Evolutionary conservation across 2,329 filamentous ascomycete genomes (phyloP).

Genomic region (Alternaria ventricosa): DNA sequence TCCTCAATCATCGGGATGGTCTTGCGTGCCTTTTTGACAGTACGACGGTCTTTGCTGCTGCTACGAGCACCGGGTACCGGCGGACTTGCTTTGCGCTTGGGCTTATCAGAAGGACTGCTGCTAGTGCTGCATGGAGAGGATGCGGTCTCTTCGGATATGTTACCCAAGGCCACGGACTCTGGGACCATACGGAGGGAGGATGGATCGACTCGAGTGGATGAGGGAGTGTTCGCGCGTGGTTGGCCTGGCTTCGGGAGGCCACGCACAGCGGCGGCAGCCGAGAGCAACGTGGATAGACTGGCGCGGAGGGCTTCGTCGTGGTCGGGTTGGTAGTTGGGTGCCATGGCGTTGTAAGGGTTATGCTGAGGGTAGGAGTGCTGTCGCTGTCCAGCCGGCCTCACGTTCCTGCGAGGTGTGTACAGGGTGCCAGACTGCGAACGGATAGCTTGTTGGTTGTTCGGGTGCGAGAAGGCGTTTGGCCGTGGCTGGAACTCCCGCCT

Average conservation of each 20-base stretch:
- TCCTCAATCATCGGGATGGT: conserved; percentile 45
- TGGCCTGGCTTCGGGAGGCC: conserved; percentile 71
- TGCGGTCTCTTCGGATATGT: conserved; percentile 37
- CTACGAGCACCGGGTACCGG: conserved; percentile 43
- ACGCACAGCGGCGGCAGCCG: conserved; percentile 90
- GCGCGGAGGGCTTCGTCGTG: conserved; percentile 92
- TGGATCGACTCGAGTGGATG: conserved; percentile 55
- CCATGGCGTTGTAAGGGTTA: conserved; percentile 70
- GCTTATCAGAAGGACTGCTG: conserved; percentile 45
- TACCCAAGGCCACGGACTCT: conserved; percentile 64
- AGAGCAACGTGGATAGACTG: conserved; percentile 91
- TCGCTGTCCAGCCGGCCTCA: conserved; percentile 44
- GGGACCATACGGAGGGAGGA: conserved; percentile 65
- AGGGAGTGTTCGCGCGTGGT: conserved; percentile 38
- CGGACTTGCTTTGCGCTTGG: conserved; percentile 55
- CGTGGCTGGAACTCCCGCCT: conserved; percentile 77
- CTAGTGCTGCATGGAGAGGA: conserved; percentile 37
- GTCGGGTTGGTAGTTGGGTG: conserved; percentile 79
- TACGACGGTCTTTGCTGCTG: conserved; percentile 54
- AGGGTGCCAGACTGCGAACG: conserved; percentile 56
- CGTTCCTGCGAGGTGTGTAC: conserved; percentile 51
- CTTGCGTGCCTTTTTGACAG: conserved; percentile 53
- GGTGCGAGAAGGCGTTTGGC: conserved; percentile 90
- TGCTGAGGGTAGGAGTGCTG: conserved; percentile 56
- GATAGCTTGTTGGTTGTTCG: conserved; percentile 59